Percentiles rank a stretch among this genome's conserved stretches.
phyloP scores from a whole-genome alignment of 352 stramenopile genomes.

The Globisporangium abappressorium region DNA sequence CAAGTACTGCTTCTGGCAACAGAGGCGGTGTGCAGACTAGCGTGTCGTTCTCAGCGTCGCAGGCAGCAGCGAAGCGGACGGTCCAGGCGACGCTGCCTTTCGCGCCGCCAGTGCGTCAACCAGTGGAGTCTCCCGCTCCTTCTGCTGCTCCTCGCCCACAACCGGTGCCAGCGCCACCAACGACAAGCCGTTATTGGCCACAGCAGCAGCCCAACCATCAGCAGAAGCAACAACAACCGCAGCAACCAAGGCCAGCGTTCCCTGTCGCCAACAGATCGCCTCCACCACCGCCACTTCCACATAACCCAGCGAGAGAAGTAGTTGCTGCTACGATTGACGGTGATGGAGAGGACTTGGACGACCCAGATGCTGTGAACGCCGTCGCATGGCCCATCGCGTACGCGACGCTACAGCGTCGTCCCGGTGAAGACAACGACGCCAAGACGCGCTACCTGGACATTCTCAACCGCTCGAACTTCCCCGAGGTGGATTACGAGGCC shows the following conservation, averaged over 20 bases:
- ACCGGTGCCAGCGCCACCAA: slow-evolving; percentile 12
- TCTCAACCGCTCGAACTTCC: slow-evolving; percentile 29
- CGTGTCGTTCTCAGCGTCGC: background rate
- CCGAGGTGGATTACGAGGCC: slow-evolving; percentile 58
- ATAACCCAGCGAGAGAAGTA: background rate
- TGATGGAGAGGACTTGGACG: slow-evolving; percentile 11
- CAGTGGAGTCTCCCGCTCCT: background rate
- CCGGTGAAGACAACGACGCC: slow-evolving; percentile 53
- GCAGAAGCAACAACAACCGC: background rate
- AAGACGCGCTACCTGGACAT: slow-evolving; percentile 61
- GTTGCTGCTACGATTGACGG: background rate
- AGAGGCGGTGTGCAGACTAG: background rate
- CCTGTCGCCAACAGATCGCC: background rate
- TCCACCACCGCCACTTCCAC: background rate
- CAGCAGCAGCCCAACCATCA: background rate
- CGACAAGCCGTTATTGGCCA: slow-evolving; percentile 1
- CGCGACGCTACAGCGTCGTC: slow-evolving; percentile 17
- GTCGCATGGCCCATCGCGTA: slow-evolving; percentile 15
- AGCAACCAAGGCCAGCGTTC: background rate
- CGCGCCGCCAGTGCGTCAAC: slow-evolving; percentile 14
- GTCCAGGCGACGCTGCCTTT: slow-evolving; percentile 72
- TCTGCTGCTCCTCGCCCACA: slow-evolving; percentile 2
- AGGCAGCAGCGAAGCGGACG: slow-evolving; percentile 31
- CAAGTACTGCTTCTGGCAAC: background rate
- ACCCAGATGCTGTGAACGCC: background rate